Base-by-base conservation (phyloP, 306 rosid species). In the Hippophae gyantsensis region DNA sequence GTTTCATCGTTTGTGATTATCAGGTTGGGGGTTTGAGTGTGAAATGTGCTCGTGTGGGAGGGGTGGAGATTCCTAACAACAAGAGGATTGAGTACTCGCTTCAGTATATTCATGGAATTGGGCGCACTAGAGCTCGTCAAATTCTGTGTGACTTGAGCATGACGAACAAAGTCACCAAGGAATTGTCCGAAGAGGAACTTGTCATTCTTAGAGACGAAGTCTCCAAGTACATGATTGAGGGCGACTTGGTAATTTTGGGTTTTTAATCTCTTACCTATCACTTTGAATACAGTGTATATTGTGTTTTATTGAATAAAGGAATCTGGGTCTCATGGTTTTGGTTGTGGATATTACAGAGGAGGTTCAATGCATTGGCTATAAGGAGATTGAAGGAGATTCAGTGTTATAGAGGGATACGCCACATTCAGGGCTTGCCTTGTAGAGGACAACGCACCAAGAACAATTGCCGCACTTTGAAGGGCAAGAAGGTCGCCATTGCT, bases 371-470 rank as follows among this genome's bases (percentile, higher is more conserved):
- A 1, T 67, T 87, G 56, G 81, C 80, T 38, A 87, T 90, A 50
- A 87, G 95, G 89, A 90, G 98, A 54, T 45, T 90, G 75, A 90
- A 81, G 79, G 96, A 90, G 61, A 90, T 90, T 45, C 98, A 90
- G 72, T 90, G 98, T 65, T 90, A 90, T 55, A 65, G 98, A 76
- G 98, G 97, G 52, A 53, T 90, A 25, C 76, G 98, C 68, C 98
- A 90, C 61, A 87, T 79, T 73, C 87, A 85, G 62, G 95, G 98
- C 9, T 77, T 90, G 63, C 98, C 98, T 5, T 90, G 98, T 65
- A 74, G 98, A 69, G 98, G 96, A 40, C 98, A 90, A 69, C 85
- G 87, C 52, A 87, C 98, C 27, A 90, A 90, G 85, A 90, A 90
- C 69, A 90, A 90, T 71, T 85, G 95, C 68, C 69, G 98, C 72